Base-by-base conservation (phyloP, 345 rosid species). In the Dipteronia dyeriana region DNA sequence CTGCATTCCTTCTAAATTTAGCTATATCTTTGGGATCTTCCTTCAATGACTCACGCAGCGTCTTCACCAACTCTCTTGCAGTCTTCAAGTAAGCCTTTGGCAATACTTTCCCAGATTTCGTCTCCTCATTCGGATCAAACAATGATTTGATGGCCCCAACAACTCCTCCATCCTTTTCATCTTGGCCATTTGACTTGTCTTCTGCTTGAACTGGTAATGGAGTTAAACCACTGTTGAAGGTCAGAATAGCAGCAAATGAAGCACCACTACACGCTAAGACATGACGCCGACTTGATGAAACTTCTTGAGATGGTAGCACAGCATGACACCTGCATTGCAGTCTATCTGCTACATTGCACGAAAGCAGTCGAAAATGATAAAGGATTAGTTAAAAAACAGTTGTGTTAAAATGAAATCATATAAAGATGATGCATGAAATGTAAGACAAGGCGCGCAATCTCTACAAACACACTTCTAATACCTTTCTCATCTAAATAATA, bases 41-140 rank as follows among this genome's bases (percentile, higher is more conserved):
- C 81, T 96, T 81, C 29, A 92, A 53, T 3, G 97, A 96, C 69
- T 94, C 94, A 0, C 94, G 90, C 72, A 93, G 84, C 1, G 91
- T 91, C 82, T 90, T 94, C 76, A 93, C 94, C 22, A 93, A 88
- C 68, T 93, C 97, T 68, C 94, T 89, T 19, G 95, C 99, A 10
- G 98, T 86, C 75, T 91, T 94, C 84, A 96, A 79, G 92, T 92
- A 93, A 41, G 92, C 97, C 84, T 92, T 92, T 2, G 99, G 99
- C 75, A 96, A 71, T 60, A 91, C 74, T 82, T 92, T 94, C 5
- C 97, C 98, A 0, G 86, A 86, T 79, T 89, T 96, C 9, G 97
- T 90, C 76, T 77, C 86, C 86, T 93, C 97, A 8, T 93, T 73
- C 0, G 97, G 93, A 90, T 93, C 95, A 66, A 96, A 88, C 75